A percentile compares a stretch with the other conserved stretches of the same genome.
These are phyloP conservation scores for Mikania micrantha DNA, from an alignment of 129 eudicot genomes.

Conservation along the genomic window DNA sequence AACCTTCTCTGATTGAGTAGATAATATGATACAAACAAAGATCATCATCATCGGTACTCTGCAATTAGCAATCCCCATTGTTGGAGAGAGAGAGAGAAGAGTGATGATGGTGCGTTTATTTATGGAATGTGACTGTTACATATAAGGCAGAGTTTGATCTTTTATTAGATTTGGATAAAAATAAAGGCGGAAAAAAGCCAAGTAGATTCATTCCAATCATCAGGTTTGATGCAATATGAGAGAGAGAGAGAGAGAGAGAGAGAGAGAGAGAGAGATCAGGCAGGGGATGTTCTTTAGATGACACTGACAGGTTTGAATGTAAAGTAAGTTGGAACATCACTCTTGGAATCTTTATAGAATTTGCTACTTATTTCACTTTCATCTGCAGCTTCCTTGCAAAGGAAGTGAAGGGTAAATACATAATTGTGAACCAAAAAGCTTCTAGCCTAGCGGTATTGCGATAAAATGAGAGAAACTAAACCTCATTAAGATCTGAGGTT, in stretches of 20 bases:
- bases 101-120: slow-evolving; percentile 16
- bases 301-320: slow-evolving; percentile 79
- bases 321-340: slow-evolving; percentile 54
- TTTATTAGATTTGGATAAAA: slow-evolving; percentile 47
- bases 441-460: no score
- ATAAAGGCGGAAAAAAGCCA: slow-evolving; percentile 49
- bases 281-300: slow-evolving; percentile 66
- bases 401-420: slow-evolving; percentile 3
- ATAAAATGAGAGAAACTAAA: no score
- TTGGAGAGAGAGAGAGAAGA: slow-evolving; percentile 16
- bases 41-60: slow-evolving; percentile 28
- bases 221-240: slow-evolving; percentile 28
- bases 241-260: slow-evolving; percentile 34
- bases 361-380: slow-evolving; percentile 40
- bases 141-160: slow-evolving; percentile 40
- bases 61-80: slow-evolving; percentile 35
- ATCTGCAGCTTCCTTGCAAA: slow-evolving; percentile 20
- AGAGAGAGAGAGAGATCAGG: background rate
- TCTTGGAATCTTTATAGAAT: slow-evolving; percentile 57
- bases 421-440: no score
- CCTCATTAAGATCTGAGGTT: no score
- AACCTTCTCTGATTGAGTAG: slow-evolving; percentile 36
- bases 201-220: slow-evolving; percentile 77
- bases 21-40: slow-evolving; percentile 45
- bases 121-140: slow-evolving; percentile 34